Conservation (phyloP, 2,329 filamentous ascomycete genomes). For the Colletotrichum kahawae region DNA sequence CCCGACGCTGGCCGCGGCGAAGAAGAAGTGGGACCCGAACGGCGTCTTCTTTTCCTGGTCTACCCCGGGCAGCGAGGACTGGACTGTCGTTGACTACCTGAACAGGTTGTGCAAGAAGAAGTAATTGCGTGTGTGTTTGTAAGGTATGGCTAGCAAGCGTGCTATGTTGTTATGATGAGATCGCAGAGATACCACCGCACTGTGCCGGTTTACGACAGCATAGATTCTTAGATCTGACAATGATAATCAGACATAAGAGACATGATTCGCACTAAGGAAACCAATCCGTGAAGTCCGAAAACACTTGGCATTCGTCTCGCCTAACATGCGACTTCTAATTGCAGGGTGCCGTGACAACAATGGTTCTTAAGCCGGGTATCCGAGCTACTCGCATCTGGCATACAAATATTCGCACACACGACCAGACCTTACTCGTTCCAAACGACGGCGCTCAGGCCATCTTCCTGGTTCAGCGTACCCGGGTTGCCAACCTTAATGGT, state of each 20-base stretch:
- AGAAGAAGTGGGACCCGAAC: constrained; percentile 54
- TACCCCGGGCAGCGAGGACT: constrained; percentile 21
- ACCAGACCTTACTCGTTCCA: constrained; percentile 48
- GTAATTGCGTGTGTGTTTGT: background rate
- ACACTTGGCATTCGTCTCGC: background rate
- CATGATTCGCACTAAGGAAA: background rate
- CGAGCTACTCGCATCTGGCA: background rate
- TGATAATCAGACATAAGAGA: background rate
- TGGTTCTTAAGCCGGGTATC: background rate
- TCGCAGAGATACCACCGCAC: background rate
- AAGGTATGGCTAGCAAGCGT: background rate
- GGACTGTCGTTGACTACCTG: constrained; percentile 18
- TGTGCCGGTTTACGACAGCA: background rate
- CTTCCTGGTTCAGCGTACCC: constrained; percentile 46
- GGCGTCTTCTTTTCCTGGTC: constrained; percentile 45
- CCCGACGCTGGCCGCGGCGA: constrained; percentile 43
- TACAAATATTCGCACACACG: background rate
- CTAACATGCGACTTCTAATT: background rate
- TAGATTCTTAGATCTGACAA: background rate
- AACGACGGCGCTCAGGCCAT: constrained; percentile 52
- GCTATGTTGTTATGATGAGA: background rate
- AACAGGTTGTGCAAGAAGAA: constrained; percentile 20
- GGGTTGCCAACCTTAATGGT: constrained; percentile 43
- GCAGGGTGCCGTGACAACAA: background rate
- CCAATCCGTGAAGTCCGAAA: background rate